A percentile compares a stretch with the other conserved stretches of the same genome.
phyloP scores from a whole-genome alignment of 306 rosid genomes.

The Acacia acuminata region DNA sequence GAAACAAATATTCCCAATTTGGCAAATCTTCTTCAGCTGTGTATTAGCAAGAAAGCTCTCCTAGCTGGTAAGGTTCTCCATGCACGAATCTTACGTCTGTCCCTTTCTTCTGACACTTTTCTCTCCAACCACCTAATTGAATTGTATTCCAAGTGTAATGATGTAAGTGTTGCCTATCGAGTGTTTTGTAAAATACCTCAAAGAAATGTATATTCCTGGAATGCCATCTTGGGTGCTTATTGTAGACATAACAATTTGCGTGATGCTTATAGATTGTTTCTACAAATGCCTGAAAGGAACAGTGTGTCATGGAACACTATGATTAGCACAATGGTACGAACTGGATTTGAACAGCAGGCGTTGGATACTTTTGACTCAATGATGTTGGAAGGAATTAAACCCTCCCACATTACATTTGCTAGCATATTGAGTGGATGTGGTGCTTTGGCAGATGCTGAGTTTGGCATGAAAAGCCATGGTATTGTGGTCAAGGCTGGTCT shows the following conservation, averaged over 20 bases:
- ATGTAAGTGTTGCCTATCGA: conserved; percentile 36
- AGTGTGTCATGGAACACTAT: conserved; percentile 65
- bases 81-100: conserved; percentile 46
- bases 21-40: conserved; percentile 55
- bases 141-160: conserved; percentile 57
- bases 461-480: conserved; percentile 67
- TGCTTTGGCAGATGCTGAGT: conserved; percentile 41
- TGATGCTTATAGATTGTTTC: conserved; percentile 49
- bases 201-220: conserved; percentile 74
- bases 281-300: conserved; percentile 66
- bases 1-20: conserved; percentile 33
- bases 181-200: conserved; percentile 61
- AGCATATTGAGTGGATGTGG: conserved; percentile 68
- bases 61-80: conserved; percentile 55
- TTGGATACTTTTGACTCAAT: conserved; percentile 53
- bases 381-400: conserved; percentile 51
- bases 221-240: conserved; percentile 54
- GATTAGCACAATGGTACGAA: conserved; percentile 54
- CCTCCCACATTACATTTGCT: conserved; percentile 65
- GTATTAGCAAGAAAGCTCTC: conserved; percentile 53
- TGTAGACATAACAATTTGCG: conserved; percentile 43
- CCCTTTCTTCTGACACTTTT: conserved; percentile 46
- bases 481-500: conserved; percentile 60
- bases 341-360: conserved; percentile 52
- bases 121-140: conserved; percentile 62